Evolutionary conservation across 2,329 filamentous ascomycete species (phyloP), one percentile per base, ranked within the genome.

Genomic region (Hypoxylon sp.): DNA sequence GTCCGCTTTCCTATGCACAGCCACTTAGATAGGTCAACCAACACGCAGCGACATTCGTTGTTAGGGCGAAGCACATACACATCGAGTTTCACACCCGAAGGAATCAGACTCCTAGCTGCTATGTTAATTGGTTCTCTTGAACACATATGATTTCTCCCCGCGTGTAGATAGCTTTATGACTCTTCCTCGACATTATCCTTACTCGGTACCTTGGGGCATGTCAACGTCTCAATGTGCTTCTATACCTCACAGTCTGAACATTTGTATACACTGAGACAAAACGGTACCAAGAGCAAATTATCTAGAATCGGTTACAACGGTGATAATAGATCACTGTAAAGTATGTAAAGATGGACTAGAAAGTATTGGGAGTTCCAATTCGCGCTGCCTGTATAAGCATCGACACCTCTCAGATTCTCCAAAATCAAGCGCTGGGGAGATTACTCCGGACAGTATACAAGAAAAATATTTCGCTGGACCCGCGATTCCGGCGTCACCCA

Each of bases 281-380:
- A 45, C n/a, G n/a, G n/a, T n/a, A 30, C 4, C 2, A n/a, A 12
- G n/a, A 8, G 32, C 7, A 19, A 27, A 21, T n/a, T 3, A 12
- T 51, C 2, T 2, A 23, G 45, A 3, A 11, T n/a, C 50, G 7
- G 6, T n/a, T 25, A 23, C 21, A 19, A 37, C n/a, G 4, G 27
- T 19, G 5, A n/a, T 4, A 4, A 34, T 19, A 30, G 8, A 37
- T 2, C 5, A 61, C 23, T 61, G 57, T 21, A 34, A 61, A 41
- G 43, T 61, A 9, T 61, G 57, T 16, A 61, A 54, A 27, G 23
- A 30, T 14, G 21, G 48, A 12, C 7, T 61, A 12, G 57, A 54
- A 41, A 54, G 37, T 8, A 61, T 61, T 16, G 50, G 50, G 25
- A 61, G 47, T n/a, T 30, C 12, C 5, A 48, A 8, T 6, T 23